A percentile compares a stretch with the other conserved stretches of the same genome.
Evolutionary conservation across 805 yeast species (phyloP).

Genomic region (Pichia insulana): DNA sequence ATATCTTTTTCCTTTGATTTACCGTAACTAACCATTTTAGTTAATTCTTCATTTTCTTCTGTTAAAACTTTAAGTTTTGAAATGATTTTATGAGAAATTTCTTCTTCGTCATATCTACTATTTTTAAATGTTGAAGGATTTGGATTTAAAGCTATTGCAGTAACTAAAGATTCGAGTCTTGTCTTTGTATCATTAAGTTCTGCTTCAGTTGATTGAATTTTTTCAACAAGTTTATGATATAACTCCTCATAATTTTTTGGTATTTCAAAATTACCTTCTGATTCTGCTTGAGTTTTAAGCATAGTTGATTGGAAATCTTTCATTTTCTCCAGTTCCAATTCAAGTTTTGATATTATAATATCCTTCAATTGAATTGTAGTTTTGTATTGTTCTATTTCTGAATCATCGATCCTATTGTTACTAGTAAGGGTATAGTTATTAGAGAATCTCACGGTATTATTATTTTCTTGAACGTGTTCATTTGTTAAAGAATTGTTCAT

Average conservation of each 20-base stretch:
- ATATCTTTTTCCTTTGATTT: conserved; percentile 62
- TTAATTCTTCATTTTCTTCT: conserved; percentile 61
- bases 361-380: conserved; percentile 50
- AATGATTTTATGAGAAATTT: conserved; percentile 64
- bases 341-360: conserved; percentile 37
- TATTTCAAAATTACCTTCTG: conserved; percentile 20
- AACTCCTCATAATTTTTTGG: conserved; percentile 28
- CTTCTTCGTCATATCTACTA: conserved; percentile 67
- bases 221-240: conserved; percentile 23
- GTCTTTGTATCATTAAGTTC: conserved; percentile 56
- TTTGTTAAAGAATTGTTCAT: not conserved
- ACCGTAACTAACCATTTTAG: conserved; percentile 68
- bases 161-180: conserved; percentile 53
- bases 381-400: conserved; percentile 32
- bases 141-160: conserved; percentile 48
- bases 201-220: conserved; percentile 23
- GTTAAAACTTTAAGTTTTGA: conserved; percentile 51
- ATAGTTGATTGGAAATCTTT: conserved; percentile 38
- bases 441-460: not conserved
- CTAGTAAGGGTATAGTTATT: no score
- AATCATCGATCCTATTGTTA: conserved; percentile 1
- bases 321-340: conserved; percentile 34
- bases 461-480: not conserved
- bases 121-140: conserved; percentile 35
- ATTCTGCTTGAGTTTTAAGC: conserved; percentile 10